These are phyloP conservation scores for Cutaneotrichosporon arboriforme DNA, from an alignment of 1,284 basidiomycete genomes.

Conservation along the genomic window DNA sequence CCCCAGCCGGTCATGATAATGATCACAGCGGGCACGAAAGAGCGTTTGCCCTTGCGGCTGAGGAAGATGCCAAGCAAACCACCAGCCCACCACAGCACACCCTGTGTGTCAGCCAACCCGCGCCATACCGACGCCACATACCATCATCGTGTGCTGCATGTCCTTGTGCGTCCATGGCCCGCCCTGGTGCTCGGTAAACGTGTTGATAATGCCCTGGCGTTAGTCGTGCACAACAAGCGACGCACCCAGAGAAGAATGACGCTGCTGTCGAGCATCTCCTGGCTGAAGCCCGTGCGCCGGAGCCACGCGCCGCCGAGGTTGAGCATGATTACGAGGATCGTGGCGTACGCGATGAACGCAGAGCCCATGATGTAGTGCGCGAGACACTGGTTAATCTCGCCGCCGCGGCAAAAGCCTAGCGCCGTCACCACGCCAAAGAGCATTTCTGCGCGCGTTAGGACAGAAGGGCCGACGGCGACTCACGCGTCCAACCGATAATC, in stretches of 20 bases:
- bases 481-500: conserved; percentile 77
- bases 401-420: conserved; percentile 61
- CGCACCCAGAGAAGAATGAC: conserved; percentile 82
- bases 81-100: conserved; percentile 78
- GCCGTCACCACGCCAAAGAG: conserved; percentile 48
- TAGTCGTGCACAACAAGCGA: conserved; percentile 8
- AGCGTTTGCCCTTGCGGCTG: conserved; percentile 75
- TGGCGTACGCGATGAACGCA: conserved; percentile 80
- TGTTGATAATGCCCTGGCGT: conserved; percentile 62
- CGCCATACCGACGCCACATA: neutral
- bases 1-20: conserved; percentile 90
- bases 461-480: too few species aligned
- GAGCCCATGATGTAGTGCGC: conserved; percentile 84
- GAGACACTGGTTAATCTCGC: conserved; percentile 69
- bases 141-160: conserved; percentile 81
- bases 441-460: too few species aligned
- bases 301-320: conserved; percentile 80
- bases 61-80: conserved; percentile 83
- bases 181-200: conserved; percentile 87
- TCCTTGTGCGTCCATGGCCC: conserved; percentile 76
- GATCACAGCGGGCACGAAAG: conserved; percentile 74
- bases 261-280: conserved; percentile 87
- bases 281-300: conserved; percentile 52
- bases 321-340: conserved; percentile 75
- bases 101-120: conserved; percentile 42